phyloP scores from a whole-genome alignment of 805 yeast species.

The Ogataea minuta region DNA sequence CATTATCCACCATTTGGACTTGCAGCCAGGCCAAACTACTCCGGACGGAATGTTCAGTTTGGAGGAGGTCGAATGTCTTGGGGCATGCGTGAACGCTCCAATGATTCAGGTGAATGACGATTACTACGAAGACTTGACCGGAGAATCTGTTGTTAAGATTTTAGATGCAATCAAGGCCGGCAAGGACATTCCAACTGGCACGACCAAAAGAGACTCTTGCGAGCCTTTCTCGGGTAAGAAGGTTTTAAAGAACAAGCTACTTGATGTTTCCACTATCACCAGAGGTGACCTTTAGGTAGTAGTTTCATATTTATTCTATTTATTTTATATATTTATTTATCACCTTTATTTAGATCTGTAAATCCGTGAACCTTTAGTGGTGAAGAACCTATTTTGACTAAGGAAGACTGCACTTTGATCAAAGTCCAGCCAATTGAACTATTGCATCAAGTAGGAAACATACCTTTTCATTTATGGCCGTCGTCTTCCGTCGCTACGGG shows the following conservation, averaged over 20 bases:
- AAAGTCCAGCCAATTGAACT: conserved; percentile 63
- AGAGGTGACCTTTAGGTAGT: conserved; percentile 69
- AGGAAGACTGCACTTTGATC: conserved; percentile 51
- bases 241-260: conserved; percentile 59
- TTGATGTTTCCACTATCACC: conserved; percentile 66
- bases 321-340: conserved; percentile 12
- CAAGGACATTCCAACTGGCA: conserved; percentile 60
- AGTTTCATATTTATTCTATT: too few relatives aligned
- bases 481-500: conserved; percentile 60
- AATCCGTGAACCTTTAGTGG: too few relatives aligned
- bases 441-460: conserved; percentile 65
- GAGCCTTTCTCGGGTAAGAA: conserved; percentile 77
- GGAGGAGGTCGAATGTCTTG: conserved; percentile 87
- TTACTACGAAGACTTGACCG: conserved; percentile 77
- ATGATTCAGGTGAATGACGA: conserved; percentile 85
- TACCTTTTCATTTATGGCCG: conserved; percentile 54
- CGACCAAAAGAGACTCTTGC: conserved; percentile 64
- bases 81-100: conserved; percentile 91
- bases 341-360: neutral
- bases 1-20: conserved; percentile 54
- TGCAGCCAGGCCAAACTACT: conserved; percentile 78
- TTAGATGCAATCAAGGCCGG: conserved; percentile 66
- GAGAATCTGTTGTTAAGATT: conserved; percentile 58
- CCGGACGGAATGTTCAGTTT: conserved; percentile 72
- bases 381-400: conserved; percentile 41